A percentile compares a stretch with the other conserved stretches of the same genome.
These are phyloP conservation scores for Tetrahymena elliotti DNA, from an alignment of 73 alveolate species.

Conservation along the genomic window DNA sequence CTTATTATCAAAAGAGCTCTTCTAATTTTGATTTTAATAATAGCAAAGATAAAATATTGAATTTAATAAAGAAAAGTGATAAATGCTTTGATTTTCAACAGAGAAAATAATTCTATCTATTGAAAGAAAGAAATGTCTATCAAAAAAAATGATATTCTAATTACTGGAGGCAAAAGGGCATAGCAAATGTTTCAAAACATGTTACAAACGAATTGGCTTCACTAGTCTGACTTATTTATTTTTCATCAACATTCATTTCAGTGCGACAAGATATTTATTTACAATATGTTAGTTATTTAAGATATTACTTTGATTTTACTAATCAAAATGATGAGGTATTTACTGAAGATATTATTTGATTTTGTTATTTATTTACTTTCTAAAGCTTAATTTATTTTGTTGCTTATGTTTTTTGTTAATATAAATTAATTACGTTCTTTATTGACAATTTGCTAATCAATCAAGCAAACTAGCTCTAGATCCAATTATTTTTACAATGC, in stretches of 20 bases:
- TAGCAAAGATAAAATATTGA: background rate
- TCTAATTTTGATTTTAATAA: background rate
- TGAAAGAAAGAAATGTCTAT: background rate
- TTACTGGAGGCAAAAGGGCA: background rate
- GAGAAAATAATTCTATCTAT: background rate
- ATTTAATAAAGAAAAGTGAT: background rate
- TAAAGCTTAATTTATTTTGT: background rate
- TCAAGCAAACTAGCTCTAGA: background rate
- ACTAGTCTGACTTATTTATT: background rate
- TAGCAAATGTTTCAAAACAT: background rate
- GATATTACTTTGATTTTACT: background rate
- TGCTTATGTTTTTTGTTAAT: background rate
- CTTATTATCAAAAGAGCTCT: background rate
- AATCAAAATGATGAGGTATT: background rate
- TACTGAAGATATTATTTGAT: background rate
- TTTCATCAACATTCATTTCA: background rate
- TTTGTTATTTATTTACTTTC: background rate
- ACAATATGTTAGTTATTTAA: background rate
- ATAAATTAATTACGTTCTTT: background rate
- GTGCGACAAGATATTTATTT: background rate
- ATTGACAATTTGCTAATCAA: background rate
- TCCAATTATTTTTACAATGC: background rate
- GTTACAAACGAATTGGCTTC: background rate
- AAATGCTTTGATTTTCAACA: background rate
- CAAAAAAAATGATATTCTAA: background rate